Conservation (phyloP, 1,284 basidiomycete species). For the Boletus semigastroideus region DNA sequence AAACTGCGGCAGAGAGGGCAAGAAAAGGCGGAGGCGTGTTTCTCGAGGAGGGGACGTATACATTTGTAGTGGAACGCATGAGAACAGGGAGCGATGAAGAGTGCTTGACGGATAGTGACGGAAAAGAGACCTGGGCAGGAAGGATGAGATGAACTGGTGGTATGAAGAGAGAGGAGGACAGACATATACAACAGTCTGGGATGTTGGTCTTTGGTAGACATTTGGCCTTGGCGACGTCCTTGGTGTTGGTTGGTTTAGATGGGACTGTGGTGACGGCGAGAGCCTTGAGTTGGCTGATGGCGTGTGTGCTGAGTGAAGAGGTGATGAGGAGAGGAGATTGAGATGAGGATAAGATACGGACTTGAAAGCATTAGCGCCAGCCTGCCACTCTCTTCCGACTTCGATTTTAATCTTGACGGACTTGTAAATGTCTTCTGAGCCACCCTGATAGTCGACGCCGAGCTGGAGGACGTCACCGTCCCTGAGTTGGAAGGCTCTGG, state of each 20-base stretch:
- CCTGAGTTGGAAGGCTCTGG: constrained; percentile 76
- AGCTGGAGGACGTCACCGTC: constrained; percentile 96
- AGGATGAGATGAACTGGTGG: not conserved
- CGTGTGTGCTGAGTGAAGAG: constrained; percentile 56
- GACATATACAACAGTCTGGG: constrained; percentile 94
- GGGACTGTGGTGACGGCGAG: constrained; percentile 47
- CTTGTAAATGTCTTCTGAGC: constrained; percentile 96
- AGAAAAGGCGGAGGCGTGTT: constrained; percentile 91
- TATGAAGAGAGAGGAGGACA: constrained; percentile 28
- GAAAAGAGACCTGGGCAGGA: constrained; percentile 71
- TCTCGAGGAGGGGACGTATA: constrained; percentile 85
- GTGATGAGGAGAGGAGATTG: constrained; percentile 1
- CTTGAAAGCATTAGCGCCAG: constrained; percentile 93
- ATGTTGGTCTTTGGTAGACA: constrained; percentile 52
- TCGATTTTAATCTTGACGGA: constrained; percentile 97
- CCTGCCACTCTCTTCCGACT: constrained; percentile 88
- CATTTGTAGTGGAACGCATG: constrained; percentile 99
- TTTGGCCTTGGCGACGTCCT: constrained; percentile 28
- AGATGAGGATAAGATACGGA: constrained; percentile 43
- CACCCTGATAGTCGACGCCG: constrained; percentile 98
- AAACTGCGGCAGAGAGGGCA: constrained; percentile 94
- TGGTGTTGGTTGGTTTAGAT: constrained; percentile 13
- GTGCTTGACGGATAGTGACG: constrained; percentile 92
- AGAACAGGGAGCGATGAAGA: constrained; percentile 96
- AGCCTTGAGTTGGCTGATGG: constrained; percentile 77